phyloP scores from a whole-genome alignment of 2,329 filamentous ascomycete genomes.

The Cladosporium sp. region DNA sequence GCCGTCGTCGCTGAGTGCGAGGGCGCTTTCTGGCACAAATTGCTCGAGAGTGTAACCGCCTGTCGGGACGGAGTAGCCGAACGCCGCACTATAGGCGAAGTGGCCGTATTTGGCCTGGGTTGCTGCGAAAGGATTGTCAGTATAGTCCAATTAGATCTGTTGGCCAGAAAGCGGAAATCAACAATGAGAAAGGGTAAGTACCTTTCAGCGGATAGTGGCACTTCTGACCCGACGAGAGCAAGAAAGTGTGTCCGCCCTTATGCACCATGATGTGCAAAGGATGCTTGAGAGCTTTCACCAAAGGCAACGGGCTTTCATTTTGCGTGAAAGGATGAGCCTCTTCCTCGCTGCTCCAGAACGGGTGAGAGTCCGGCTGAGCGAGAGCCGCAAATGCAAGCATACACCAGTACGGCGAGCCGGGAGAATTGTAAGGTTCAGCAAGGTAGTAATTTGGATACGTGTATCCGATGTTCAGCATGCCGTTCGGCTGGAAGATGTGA shows the following conservation, averaged over 20 bases:
- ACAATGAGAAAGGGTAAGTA: not conserved
- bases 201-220: conserved; percentile 74
- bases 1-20: conserved; percentile 71
- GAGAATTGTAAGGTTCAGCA: conserved; percentile 80
- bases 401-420: conserved; percentile 70
- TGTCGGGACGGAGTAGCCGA: conserved; percentile 72
- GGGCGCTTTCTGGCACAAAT: conserved; percentile 69
- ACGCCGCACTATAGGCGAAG: conserved; percentile 73
- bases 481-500: conserved; percentile 70
- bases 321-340: conserved; percentile 50
- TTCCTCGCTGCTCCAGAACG: conserved; percentile 70
- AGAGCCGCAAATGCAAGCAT: conserved; percentile 73
- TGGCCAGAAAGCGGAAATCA: too few species aligned
- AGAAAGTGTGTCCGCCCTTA: conserved; percentile 69
- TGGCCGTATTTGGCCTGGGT: conserved; percentile 78
- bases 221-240: conserved; percentile 72
- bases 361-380: conserved; percentile 63
- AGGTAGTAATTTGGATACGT: conserved; percentile 78
- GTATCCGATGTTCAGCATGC: conserved; percentile 72
- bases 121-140: conserved; percentile 35
- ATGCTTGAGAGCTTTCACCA: conserved; percentile 59
- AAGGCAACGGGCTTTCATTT: conserved; percentile 42
- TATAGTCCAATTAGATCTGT: not conserved
- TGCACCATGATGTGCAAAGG: conserved; percentile 67
- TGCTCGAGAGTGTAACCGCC: conserved; percentile 73